phyloP scores from a whole-genome alignment of 2,329 filamentous ascomycete genomes.

The Aspergillus flavus region DNA sequence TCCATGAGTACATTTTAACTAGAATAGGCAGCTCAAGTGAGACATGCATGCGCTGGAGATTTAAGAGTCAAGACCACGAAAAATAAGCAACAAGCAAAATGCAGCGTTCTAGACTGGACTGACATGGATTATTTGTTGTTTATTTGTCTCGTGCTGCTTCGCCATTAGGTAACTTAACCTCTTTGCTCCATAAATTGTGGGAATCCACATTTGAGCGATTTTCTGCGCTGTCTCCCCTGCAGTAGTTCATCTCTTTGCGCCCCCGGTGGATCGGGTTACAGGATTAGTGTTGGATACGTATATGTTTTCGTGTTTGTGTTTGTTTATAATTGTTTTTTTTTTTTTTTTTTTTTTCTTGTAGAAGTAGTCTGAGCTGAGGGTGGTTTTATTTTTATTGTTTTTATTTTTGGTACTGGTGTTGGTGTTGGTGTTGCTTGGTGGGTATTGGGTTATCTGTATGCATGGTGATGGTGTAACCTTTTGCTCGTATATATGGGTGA shows the following conservation, averaged over 20 bases:
- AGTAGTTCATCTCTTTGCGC: background rate
- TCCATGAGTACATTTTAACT: background rate
- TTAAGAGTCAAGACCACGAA: background rate
- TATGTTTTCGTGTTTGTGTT: background rate
- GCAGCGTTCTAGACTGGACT: background rate
- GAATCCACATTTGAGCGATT: conserved; percentile 6
- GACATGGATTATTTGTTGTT: background rate
- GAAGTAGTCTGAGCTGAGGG: too few species aligned
- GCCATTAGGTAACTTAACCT: background rate
- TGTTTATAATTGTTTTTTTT: background rate
- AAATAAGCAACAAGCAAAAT: background rate
- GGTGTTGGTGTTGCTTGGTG: background rate
- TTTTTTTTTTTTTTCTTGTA: background rate
- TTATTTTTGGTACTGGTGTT: background rate
- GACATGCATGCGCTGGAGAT: background rate
- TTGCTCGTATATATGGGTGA: background rate
- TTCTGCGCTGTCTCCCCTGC: conserved; percentile 1
- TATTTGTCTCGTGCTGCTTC: background rate
- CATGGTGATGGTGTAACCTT: background rate
- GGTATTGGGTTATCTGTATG: background rate
- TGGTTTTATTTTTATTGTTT: background rate
- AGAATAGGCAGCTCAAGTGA: conserved; percentile 1
- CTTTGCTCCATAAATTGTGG: background rate
- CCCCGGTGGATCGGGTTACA: background rate
- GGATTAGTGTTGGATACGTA: too few species aligned